Conservation (phyloP, 2,329 filamentous ascomycete species). For the Sclerotinia sclerotiorum region DNA sequence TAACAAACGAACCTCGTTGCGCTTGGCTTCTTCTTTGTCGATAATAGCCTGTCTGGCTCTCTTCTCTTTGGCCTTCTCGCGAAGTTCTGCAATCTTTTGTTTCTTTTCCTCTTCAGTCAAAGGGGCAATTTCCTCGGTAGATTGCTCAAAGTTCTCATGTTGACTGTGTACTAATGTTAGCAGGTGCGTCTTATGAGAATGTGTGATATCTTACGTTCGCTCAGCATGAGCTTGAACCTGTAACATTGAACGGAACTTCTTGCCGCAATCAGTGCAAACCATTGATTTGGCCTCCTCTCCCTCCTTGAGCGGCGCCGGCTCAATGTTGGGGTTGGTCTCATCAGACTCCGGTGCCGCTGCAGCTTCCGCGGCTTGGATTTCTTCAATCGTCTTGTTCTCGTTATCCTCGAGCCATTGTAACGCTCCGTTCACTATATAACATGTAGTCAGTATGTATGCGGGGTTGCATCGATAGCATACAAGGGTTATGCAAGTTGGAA, state of each 20-base stretch:
- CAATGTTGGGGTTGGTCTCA: constrained; percentile 53
- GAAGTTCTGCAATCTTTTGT: constrained; percentile 72
- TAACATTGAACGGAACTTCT: constrained; percentile 78
- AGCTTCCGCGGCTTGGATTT: constrained; percentile 58
- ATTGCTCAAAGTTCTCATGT: constrained; percentile 89
- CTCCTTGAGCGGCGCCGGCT: constrained; percentile 65
- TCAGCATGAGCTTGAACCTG: constrained; percentile 88
- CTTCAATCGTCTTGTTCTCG: constrained; percentile 81
- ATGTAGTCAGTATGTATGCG: constrained; percentile 27
- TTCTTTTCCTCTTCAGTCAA: constrained; percentile 91
- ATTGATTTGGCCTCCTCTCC: constrained; percentile 76
- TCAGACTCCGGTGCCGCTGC: constrained; percentile 45
- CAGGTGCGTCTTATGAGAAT: neutral
- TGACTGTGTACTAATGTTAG: constrained; percentile 51
- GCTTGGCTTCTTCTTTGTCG: constrained; percentile 79
- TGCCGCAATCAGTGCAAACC: constrained; percentile 92
- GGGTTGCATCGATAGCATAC: neutral
- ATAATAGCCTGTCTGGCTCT: constrained; percentile 63
- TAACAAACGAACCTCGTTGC: constrained; percentile 67
- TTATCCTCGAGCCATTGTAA: constrained; percentile 94
- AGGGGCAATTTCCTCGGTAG: constrained; percentile 86
- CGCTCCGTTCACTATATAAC: constrained; percentile 74
- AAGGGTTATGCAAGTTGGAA: constrained; percentile 10
- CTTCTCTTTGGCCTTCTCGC: constrained; percentile 71
- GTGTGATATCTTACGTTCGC: constrained; percentile 63